Evolutionary conservation across 2,329 filamentous ascomycete species (phyloP).

Genomic region (Pseudogymnoascus sp.): DNA sequence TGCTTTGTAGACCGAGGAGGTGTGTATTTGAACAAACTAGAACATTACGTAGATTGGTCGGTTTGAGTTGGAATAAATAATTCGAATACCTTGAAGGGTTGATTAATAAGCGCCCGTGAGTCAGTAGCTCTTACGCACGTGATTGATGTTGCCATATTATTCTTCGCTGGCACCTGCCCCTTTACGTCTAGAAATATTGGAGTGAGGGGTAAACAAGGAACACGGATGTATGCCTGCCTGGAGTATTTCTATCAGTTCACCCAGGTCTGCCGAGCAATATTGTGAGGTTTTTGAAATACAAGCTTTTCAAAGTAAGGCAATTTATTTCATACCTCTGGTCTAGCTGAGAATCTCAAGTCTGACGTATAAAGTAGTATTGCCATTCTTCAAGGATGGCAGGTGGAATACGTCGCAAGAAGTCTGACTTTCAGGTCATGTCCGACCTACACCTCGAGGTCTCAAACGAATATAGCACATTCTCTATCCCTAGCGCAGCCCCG

Average conservation of each 20-base stretch:
- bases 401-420: neutral
- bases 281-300: neutral
- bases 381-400: neutral
- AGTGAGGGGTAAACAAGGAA: neutral
- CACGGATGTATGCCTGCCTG: neutral
- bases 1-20: neutral
- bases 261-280: neutral
- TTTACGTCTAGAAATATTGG: neutral
- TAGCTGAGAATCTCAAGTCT: neutral
- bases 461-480: constrained; percentile 35
- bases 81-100: neutral
- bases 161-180: neutral
- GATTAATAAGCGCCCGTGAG: constrained; percentile 4
- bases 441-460: constrained; percentile 43
- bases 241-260: neutral
- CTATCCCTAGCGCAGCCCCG: constrained; percentile 33
- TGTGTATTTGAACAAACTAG: neutral
- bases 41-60: neutral
- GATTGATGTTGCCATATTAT: constrained; percentile 1
- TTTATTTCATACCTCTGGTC: neutral
- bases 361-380: neutral
- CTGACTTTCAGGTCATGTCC: constrained; percentile 36
- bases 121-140: neutral
- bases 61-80: constrained; percentile 6
- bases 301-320: neutral